Evolutionary conservation across 2,329 filamentous ascomycete species (phyloP).

Genomic region (Neofusicoccum sp.): DNA sequence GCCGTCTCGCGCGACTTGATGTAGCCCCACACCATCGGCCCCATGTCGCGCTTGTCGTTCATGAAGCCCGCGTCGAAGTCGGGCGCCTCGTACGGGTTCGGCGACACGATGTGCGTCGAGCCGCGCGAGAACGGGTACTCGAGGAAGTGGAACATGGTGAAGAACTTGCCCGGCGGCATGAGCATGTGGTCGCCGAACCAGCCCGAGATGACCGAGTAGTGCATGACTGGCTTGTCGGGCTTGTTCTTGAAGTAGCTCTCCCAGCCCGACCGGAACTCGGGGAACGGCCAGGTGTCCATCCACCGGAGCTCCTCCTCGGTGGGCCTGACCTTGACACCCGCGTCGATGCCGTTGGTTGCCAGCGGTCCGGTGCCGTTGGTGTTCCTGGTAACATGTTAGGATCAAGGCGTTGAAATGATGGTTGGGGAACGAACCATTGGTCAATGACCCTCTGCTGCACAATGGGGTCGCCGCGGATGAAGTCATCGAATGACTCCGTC

Average conservation of each 20-base stretch:
- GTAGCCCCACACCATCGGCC: slow-evolving; percentile 76
- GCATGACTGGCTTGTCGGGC: slow-evolving; percentile 84
- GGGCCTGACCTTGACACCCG: slow-evolving; percentile 74
- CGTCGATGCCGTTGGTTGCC: slow-evolving; percentile 76
- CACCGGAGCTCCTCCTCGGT: slow-evolving; percentile 64
- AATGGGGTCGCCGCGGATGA: slow-evolving; percentile 69
- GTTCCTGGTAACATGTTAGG: slow-evolving; percentile 37
- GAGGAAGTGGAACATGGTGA: slow-evolving; percentile 80
- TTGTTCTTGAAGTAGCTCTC: slow-evolving; percentile 81
- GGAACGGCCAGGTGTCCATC: slow-evolving; percentile 71
- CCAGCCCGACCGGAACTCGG: slow-evolving; percentile 73
- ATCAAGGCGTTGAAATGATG: neutral
- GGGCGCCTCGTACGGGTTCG: slow-evolving; percentile 69
- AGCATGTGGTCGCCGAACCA: slow-evolving; percentile 51
- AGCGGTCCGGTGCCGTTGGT: slow-evolving; percentile 75
- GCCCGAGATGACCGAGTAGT: slow-evolving; percentile 70
- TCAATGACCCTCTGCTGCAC: slow-evolving; percentile 72
- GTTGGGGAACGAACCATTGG: slow-evolving; percentile 56
- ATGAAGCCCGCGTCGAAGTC: slow-evolving; percentile 83
- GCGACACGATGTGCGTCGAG: slow-evolving; percentile 66
- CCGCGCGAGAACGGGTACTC: slow-evolving; percentile 76
- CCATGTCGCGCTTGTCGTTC: slow-evolving; percentile 83
- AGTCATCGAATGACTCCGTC: slow-evolving; percentile 77
- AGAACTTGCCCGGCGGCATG: slow-evolving; percentile 75
- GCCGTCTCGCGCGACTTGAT: slow-evolving; percentile 81